These are phyloP conservation scores for Pyrenochaeta sp. DNA, from an alignment of 2,329 filamentous ascomycete species.

Conservation along the genomic window DNA sequence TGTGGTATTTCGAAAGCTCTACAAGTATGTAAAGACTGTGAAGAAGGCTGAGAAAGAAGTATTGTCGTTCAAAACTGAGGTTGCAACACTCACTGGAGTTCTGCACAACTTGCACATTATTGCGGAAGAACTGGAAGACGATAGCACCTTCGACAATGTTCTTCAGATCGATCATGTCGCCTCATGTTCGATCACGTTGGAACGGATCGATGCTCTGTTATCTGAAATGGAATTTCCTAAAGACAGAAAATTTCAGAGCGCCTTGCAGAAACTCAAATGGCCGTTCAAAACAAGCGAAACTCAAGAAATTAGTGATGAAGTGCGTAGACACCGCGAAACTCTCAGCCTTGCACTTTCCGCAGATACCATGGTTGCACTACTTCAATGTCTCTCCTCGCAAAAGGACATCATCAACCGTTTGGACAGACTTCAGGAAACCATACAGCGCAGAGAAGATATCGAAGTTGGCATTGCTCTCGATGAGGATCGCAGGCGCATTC, in stretches of 20 bases:
- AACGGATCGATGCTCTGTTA: constrained; percentile 1
- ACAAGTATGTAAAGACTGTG: constrained; percentile 14
- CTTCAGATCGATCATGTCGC: constrained; percentile 12
- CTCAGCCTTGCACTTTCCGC: constrained; percentile 10
- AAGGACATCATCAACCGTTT: constrained; percentile 1
- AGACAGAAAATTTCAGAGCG: background rate
- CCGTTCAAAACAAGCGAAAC: constrained; percentile 10
- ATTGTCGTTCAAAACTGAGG: constrained; percentile 11
- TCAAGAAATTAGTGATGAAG: constrained; percentile 1
- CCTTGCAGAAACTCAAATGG: constrained; percentile 2
- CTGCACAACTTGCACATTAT: constrained; percentile 15
- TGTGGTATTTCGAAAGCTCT: constrained; percentile 15
- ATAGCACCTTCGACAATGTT: background rate
- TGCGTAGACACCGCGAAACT: constrained; percentile 5
- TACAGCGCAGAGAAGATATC: constrained; percentile 3
- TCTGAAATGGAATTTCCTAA: background rate
- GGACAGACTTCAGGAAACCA: background rate
- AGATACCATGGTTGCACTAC: constrained; percentile 9
- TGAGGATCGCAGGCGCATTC: constrained; percentile 4
- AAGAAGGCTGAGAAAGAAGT: constrained; percentile 18
- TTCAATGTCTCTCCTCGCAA: constrained; percentile 5
- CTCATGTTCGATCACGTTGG: constrained; percentile 9
- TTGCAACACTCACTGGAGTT: constrained; percentile 9
- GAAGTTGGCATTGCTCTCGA: constrained; percentile 9
- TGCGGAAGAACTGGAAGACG: constrained; percentile 15